phyloP scores from a whole-genome alignment of 2,329 filamentous ascomycete genomes.

The Fusarium nurragi region DNA sequence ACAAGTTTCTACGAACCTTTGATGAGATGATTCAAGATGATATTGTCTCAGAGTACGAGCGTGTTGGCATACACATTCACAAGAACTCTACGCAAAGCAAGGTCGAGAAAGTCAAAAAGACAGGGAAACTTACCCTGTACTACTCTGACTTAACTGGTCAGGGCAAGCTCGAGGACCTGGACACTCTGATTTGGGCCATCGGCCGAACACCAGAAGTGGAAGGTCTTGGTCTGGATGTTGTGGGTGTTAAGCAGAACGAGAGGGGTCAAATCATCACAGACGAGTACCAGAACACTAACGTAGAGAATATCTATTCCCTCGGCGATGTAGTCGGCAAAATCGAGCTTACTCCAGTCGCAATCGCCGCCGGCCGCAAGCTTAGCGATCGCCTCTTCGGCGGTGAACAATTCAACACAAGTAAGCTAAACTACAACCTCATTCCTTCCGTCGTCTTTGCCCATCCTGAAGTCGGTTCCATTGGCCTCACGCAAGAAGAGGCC shows the following conservation, averaged over 20 bases:
- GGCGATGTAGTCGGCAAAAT: background rate
- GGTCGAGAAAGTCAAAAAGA: background rate
- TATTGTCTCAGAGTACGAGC: background rate
- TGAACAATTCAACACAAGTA: rapidly evolving
- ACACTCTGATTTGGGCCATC: background rate
- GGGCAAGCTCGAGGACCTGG: background rate
- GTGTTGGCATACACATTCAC: background rate
- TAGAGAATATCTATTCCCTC: background rate
- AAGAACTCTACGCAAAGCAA: background rate
- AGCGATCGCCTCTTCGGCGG: background rate
- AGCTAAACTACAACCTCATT: background rate
- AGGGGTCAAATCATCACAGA: background rate
- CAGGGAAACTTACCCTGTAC: background rate
- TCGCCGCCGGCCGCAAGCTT: background rate
- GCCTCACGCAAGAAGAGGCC: background rate
- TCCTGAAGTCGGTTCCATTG: background rate
- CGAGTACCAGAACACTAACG: background rate
- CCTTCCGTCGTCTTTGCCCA: background rate
- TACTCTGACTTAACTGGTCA: background rate
- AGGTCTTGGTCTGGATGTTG: background rate
- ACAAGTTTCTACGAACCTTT: background rate
- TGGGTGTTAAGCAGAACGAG: background rate
- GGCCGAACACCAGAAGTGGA: background rate
- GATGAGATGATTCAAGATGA: background rate
- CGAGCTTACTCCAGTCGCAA: background rate